phyloP scores from a whole-genome alignment of 768 basidiomycete genomes.

The Lentinula boryana region DNA sequence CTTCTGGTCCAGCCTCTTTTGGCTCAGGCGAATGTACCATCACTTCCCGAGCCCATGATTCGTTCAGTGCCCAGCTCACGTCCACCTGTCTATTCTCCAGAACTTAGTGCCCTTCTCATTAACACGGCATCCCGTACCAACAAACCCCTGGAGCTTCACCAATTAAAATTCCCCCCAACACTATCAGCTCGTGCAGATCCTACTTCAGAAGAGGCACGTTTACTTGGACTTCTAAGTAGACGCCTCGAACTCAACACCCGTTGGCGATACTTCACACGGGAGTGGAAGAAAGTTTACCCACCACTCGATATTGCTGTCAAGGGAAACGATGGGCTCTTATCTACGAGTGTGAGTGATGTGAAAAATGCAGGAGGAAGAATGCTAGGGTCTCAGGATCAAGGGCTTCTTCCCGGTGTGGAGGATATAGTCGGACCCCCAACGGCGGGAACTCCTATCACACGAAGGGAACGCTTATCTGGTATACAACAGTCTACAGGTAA shows the following conservation, averaged over 20 bases:
- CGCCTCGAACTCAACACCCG: conserved; percentile 70
- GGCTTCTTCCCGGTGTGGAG: conserved; percentile 40
- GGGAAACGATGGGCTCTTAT: background rate
- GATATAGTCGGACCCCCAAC: conserved; percentile 31
- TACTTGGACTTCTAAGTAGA: conserved; percentile 65
- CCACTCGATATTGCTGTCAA: conserved; percentile 48
- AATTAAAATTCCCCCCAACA: conserved; percentile 44
- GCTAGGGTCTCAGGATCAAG: conserved; percentile 36
- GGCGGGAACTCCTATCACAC: conserved; percentile 22
- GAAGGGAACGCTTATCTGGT: conserved; percentile 22
- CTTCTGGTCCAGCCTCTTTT: conserved; percentile 43
- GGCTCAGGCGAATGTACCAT: conserved; percentile 30
- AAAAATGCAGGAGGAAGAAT: conserved; percentile 22
- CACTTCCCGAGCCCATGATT: conserved; percentile 40
- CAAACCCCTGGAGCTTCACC: conserved; percentile 33
- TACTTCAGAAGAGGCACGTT: conserved; percentile 47
- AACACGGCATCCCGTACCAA: conserved; percentile 40
- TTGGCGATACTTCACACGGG: conserved; percentile 54
- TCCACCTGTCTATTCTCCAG: conserved; percentile 62
- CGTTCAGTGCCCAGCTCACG: conserved; percentile 43
- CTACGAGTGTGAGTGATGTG: background rate
- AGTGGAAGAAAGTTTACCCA: conserved; percentile 50
- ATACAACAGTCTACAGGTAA: background rate
- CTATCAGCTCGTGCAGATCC: conserved; percentile 55
- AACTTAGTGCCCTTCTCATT: conserved; percentile 57